These are phyloP conservation scores for Amyloporia xantha DNA, from an alignment of 768 basidiomycete species.

Conservation along the genomic window DNA sequence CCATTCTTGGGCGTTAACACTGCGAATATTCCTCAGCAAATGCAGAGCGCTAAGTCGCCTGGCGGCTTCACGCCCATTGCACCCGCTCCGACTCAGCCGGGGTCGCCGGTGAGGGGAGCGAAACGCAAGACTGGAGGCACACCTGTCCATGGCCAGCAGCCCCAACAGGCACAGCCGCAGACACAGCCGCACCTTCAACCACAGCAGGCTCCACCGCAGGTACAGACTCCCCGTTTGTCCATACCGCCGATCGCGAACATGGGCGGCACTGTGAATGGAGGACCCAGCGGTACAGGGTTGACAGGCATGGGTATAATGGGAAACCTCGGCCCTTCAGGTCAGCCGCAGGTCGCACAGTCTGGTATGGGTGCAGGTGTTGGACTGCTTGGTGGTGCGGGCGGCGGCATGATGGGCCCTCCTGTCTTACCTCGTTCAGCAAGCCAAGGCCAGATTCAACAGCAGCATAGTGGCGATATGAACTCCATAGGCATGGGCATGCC, in stretches of 20 bases:
- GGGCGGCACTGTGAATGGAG: neutral
- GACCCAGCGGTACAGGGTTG: constrained; percentile 4
- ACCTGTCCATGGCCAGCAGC: constrained; percentile 7
- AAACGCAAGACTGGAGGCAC: constrained; percentile 17
- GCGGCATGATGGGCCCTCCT: constrained; percentile 35
- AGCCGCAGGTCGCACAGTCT: neutral
- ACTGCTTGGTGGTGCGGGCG: constrained; percentile 24
- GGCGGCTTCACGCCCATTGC: constrained; percentile 18
- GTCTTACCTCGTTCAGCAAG: constrained; percentile 21
- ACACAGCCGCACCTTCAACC: neutral
- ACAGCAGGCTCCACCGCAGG: constrained; percentile 4
- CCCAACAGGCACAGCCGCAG: constrained; percentile 2
- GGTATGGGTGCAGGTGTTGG: constrained; percentile 18
- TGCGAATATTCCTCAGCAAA: constrained; percentile 8
- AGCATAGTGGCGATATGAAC: constrained; percentile 8
- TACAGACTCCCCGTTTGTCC: neutral
- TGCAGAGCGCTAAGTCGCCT: constrained; percentile 5
- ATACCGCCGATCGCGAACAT: neutral
- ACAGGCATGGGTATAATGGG: constrained; percentile 15
- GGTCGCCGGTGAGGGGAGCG: constrained; percentile 12
- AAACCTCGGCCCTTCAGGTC: constrained; percentile 8
- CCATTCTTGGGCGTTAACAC: constrained; percentile 4
- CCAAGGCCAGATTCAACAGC: constrained; percentile 9
- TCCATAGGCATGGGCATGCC: constrained; percentile 4
- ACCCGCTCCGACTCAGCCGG: constrained; percentile 12